These are phyloP conservation scores for Barnettozyma wickerhamii DNA, from an alignment of 805 yeast species.

Conservation along the genomic window DNA sequence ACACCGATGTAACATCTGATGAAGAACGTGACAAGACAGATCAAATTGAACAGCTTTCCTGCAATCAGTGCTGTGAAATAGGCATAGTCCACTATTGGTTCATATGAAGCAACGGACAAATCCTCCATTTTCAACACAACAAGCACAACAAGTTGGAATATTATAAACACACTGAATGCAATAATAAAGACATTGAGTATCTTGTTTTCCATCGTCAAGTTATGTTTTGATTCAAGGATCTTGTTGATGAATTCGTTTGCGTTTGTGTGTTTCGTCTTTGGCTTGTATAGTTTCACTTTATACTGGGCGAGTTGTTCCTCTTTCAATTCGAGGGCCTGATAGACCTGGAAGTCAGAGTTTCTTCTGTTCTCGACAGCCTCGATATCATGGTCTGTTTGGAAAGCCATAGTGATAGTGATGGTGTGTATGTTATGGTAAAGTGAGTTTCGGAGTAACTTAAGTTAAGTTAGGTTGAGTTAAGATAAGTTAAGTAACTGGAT, in stretches of 20 bases:
- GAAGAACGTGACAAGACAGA: background rate
- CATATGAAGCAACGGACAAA: background rate
- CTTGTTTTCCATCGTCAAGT: conserved; percentile 2
- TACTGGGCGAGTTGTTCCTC: background rate
- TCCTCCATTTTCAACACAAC: background rate
- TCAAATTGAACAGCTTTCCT: conserved; percentile 3
- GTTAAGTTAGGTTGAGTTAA: no score
- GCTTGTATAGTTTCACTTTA: conserved; percentile 1
- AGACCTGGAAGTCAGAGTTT: conserved; percentile 3
- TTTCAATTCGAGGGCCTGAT: background rate
- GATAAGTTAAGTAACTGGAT: no score
- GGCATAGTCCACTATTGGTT: background rate
- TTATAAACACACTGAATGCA: background rate
- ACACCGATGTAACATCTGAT: conserved; percentile 7
- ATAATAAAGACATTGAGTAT: conserved; percentile 1
- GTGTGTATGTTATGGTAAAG: background rate
- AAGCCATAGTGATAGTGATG: background rate
- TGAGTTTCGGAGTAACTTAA: no score
- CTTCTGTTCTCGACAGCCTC: conserved; percentile 3
- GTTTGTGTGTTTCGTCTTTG: no score
- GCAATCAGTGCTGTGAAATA: background rate
- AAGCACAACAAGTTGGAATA: background rate
- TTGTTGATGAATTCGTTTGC: background rate
- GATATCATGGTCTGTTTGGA: background rate
- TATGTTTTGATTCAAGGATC: background rate